phyloP scores from a whole-genome alignment of 352 stramenopile genomes.

The Pythium dissimile region DNA sequence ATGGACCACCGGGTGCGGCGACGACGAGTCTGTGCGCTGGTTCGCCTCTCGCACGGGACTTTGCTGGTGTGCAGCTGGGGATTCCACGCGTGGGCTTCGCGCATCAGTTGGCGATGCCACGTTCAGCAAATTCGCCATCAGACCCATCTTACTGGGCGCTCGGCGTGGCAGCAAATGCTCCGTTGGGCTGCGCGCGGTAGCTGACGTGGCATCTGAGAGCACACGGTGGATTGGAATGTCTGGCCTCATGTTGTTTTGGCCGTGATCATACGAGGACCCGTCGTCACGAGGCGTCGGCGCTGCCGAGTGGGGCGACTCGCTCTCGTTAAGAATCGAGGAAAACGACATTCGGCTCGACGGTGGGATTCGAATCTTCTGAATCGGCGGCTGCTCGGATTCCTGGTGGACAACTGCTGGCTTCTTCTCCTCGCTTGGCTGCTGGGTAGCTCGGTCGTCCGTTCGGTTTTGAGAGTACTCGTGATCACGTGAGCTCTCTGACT shows the following conservation, averaged over 20 bases:
- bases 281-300: constrained; percentile 31
- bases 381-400: constrained; percentile 8
- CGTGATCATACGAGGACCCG: constrained; percentile 4
- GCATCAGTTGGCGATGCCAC: constrained; percentile 53
- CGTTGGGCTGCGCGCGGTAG: constrained; percentile 41
- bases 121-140: constrained; percentile 82
- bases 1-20: constrained; percentile 1
- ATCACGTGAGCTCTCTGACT: constrained; percentile 1
- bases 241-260: constrained; percentile 10
- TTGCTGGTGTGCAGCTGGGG: constrained; percentile 18
- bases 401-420: constrained; percentile 2
- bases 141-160: constrained; percentile 52
- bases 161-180: constrained; percentile 51
- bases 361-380: constrained; percentile 29
- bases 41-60: not conserved
- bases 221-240: constrained; percentile 19
- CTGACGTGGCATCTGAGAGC: constrained; percentile 15
- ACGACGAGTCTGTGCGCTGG: not conserved
- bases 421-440: constrained; percentile 17
- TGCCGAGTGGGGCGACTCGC: constrained; percentile 62
- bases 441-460: not conserved
- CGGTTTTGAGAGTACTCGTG: not conserved
- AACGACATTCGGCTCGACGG: constrained; percentile 85
- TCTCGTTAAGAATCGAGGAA: constrained; percentile 86
- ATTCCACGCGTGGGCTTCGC: constrained; percentile 32